phyloP scores from a whole-genome alignment of 1,139 yeast species.

The Scheffersomyces titani region DNA sequence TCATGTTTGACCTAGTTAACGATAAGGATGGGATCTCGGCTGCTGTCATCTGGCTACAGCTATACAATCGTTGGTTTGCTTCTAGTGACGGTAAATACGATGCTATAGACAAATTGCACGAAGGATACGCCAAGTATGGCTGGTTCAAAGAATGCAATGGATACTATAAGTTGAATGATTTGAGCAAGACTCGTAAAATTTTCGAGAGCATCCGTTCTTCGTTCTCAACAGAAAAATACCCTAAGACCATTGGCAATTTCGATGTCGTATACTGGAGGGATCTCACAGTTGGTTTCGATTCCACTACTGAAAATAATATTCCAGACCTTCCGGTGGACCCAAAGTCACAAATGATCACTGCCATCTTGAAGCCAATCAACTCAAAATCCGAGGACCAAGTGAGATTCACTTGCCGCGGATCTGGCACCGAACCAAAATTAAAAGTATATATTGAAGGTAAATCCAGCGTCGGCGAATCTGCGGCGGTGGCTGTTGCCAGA shows the following conservation, averaged over 20 bases:
- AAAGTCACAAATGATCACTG: constrained; percentile 85
- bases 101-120: constrained; percentile 52
- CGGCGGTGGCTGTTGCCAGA: constrained; percentile 55
- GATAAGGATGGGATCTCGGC: constrained; percentile 96
- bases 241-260: constrained; percentile 53
- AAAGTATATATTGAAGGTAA: constrained; percentile 88
- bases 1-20: constrained; percentile 82
- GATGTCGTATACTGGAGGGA: constrained; percentile 73
- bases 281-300: constrained; percentile 78
- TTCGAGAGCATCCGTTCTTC: constrained; percentile 54
- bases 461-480: constrained; percentile 38
- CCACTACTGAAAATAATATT: constrained; percentile 54
- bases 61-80: constrained; percentile 54
- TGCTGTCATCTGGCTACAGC: constrained; percentile 72
- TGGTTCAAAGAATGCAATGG: constrained; percentile 85
- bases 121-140: constrained; percentile 69
- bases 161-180: constrained; percentile 68
- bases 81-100: constrained; percentile 26
- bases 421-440: constrained; percentile 95
- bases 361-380: constrained; percentile 31
- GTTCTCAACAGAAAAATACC: constrained; percentile 28
- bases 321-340: constrained; percentile 75
- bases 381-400: constrained; percentile 36
- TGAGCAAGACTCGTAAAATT: constrained; percentile 49
- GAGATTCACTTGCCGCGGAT: constrained; percentile 85